Base-by-base conservation (phyloP, 1,284 basidiomycete species). In the Taiwanofungus camphoratus region DNA sequence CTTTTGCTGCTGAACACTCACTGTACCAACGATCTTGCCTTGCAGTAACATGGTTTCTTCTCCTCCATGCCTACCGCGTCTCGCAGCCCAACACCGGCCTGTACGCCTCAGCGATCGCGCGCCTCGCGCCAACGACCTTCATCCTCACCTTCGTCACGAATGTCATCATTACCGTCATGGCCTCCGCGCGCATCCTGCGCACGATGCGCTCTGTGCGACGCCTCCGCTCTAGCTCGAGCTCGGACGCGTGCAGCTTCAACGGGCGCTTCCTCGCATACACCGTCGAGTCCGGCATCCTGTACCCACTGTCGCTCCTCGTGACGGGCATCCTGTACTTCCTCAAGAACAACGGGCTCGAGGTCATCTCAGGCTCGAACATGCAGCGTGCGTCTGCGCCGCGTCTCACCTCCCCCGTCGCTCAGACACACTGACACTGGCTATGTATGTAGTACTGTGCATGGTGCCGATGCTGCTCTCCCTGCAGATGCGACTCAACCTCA, bases 61-160 rank as follows among this genome's bases (percentile, higher is more conserved):
- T 38, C 8, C 13, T 38, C 6, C 13, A 38, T 24, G 13, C n/a
- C 21, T 38, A n/a, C 23, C 20, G 36, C n/a, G 16, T 27, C 12
- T 23, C 23, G 1, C 5, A 21, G 1, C 21, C n/a, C 13, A 16
- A 19, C 22, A 15, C 36, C 8, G 12, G 5, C 15, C 20, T 27
- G n/a, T 23, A 38, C 12, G 4, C 13, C 6, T 19, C 36, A n/a
- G n/a, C 16, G 15, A n/a, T 38, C 24, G 23, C 8, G 19, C 13
- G 24, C 6, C 16, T 38, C 11, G 36, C 36, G 7, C 36, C 36
- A 8, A 27, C 23, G 5, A 18, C 36, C 5, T 38, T 23, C 23
- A 38, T 38, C 20, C 16, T 38, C 12, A 38, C 22, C 36, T 38
- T 38, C 36, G 9, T 27, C 36, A 38, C 36, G 19, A 38, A 38